Percentiles rank a stretch among this genome's conserved stretches.
Conservation (phyloP, 2,329 filamentous ascomycete genomes). For the Cylindrodendrum hubeiense region DNA sequence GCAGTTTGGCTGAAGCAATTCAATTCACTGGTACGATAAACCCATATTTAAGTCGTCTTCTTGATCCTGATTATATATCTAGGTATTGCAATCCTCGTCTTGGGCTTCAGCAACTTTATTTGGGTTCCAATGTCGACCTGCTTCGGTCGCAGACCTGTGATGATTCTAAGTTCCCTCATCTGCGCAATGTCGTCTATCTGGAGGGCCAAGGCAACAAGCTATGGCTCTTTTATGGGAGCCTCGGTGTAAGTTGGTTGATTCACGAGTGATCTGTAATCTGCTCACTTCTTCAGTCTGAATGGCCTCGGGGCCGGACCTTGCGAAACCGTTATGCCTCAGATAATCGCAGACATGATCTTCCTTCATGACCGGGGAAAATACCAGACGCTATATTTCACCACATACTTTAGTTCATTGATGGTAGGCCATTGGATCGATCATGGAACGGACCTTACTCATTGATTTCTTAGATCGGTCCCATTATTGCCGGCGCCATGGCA, state of each 20-base stretch:
- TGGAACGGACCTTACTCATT: not conserved
- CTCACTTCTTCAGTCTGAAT: conserved; percentile 8
- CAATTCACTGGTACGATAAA: conserved; percentile 15
- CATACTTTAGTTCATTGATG: conserved; percentile 20
- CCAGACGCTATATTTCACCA: conserved; percentile 15
- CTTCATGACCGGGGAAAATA: conserved; percentile 22
- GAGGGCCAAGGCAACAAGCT: conserved; percentile 14
- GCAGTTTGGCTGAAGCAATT: conserved; percentile 15
- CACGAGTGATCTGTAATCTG: not conserved
- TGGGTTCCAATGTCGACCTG: conserved; percentile 18
- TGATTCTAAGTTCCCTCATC: conserved; percentile 13
- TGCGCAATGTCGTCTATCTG: conserved; percentile 20
- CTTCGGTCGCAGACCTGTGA: conserved; percentile 19
- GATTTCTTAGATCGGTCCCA: conserved; percentile 8
- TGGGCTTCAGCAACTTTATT: conserved; percentile 24
- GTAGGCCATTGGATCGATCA: not conserved
- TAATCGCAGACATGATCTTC: conserved; percentile 27
- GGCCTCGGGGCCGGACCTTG: conserved; percentile 20
- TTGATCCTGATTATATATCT: not conserved
- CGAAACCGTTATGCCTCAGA: conserved; percentile 21
- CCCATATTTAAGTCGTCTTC: accelerated
- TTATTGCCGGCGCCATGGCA: conserved; percentile 21
- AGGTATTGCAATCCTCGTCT: conserved; percentile 15
- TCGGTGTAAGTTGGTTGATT: not conserved
- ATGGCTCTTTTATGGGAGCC: conserved; percentile 18